Conservation (phyloP, 78 protist genomes). For the Polysphondylium violaceum region DNA sequence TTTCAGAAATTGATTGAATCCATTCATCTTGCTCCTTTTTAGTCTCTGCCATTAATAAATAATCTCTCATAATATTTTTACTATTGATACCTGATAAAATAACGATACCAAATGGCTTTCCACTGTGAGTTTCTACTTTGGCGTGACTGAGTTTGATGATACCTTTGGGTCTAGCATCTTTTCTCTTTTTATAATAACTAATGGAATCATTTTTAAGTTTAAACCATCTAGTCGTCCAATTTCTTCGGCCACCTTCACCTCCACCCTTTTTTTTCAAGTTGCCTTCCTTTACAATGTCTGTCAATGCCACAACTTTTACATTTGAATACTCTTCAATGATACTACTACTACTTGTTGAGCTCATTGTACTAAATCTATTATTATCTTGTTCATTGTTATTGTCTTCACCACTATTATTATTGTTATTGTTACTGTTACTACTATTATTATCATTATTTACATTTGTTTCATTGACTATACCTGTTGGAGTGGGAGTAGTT, state of each 20-base stretch:
- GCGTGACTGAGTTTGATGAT: conserved; percentile 21
- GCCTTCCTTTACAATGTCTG: conserved; percentile 49
- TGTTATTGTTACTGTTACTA: neutral
- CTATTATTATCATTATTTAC: neutral
- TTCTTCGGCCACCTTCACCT: conserved; percentile 73
- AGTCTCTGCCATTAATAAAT: conserved; percentile 52
- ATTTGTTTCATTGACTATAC: no score
- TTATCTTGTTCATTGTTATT: neutral
- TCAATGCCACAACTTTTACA: conserved; percentile 5
- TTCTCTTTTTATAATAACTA: conserved; percentile 41
- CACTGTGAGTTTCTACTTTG: conserved; percentile 37
- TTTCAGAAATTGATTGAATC: conserved; percentile 36
- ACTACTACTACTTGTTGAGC: neutral
- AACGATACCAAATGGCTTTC: conserved; percentile 63
- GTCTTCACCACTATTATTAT: neutral
- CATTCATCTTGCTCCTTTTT: conserved; percentile 70
- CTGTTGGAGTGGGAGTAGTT: no score
- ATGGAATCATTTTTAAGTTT: conserved; percentile 36
- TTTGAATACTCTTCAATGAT: neutral
- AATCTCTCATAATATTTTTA: conserved; percentile 48
- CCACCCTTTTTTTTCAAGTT: conserved; percentile 61
- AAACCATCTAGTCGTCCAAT: conserved; percentile 68
- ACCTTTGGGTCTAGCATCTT: conserved; percentile 47
- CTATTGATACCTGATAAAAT: conserved; percentile 40
- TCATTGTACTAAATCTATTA: neutral